Evolutionary conservation across 73 alveolate species (phyloP), one percentile per base, ranked within the genome.

Genomic region (Breviolum minutum): DNA sequence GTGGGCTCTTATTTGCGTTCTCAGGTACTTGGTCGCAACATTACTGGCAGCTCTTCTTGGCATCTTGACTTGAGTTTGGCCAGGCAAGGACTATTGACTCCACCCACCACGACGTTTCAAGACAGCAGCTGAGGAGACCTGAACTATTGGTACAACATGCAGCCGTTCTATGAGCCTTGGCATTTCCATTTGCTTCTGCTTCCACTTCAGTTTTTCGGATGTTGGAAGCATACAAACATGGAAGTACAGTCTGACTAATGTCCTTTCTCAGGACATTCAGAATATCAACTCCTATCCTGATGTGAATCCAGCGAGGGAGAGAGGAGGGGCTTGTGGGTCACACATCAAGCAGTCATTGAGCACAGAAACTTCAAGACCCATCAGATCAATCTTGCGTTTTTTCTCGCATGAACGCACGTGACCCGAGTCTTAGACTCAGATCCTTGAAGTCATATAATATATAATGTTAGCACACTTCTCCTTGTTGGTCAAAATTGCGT

Each of bases 111-210:
- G 54, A 40, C 54, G 54, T 40, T 40, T 40, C 54, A 40, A 40
- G 54, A 40, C 54, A 40, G 54, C n/a, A 7, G 80, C 94, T n/a
- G 26, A 92, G 99, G 99, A 60, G 86, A 94, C 68, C 79, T 81
- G 99, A 94, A 94, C 87, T 94, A 80, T 76, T 94, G 99, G 99
- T 94, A 94, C 99, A 83, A 94, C 86, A 94, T 94, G 99, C 99
- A 79, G 84, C 99, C 99, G 12, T 94, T 22, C 74, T 94, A 94
- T 62, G 99, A 29, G 80, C 32, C 98, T 40, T 62, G 90, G 54
- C 54, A 40, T 40, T 40, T 40, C 63, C 24, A 22, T 22, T 68
- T 68, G 77, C 17, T 14, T 22, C 17, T 17, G 77, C n/a, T 22
- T 68, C 24, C 77, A 22, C 24, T 68, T 68, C 77, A 4, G 24